phyloP scores from a whole-genome alignment of 768 basidiomycete genomes.

The Termitomyces sp. region DNA sequence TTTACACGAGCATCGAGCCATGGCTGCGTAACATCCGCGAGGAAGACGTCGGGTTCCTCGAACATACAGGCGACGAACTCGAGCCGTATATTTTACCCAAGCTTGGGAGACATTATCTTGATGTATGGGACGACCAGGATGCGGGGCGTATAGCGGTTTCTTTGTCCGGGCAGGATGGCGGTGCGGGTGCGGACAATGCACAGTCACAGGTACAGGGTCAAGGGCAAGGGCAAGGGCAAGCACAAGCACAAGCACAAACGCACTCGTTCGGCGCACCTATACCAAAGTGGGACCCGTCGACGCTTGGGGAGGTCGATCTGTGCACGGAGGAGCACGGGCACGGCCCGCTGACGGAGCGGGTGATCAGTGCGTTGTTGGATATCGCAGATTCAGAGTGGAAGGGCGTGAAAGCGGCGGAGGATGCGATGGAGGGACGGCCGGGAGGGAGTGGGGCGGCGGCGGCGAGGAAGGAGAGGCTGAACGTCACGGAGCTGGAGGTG shows the following conservation, averaged over 20 bases:
- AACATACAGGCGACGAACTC: conserved; percentile 86
- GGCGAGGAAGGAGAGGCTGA: conserved; percentile 69
- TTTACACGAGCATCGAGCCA: conserved; percentile 86
- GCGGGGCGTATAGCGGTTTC: conserved; percentile 34
- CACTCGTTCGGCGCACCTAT: conserved; percentile 45
- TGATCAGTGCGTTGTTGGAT: conserved; percentile 72
- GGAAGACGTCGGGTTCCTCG: conserved; percentile 93
- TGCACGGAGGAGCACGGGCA: conserved; percentile 75
- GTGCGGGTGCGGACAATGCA: conserved; percentile 24
- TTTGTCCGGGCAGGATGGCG: conserved; percentile 22
- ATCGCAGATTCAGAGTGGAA: conserved; percentile 70
- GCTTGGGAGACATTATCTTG: conserved; percentile 82
- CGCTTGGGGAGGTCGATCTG: conserved; percentile 69
- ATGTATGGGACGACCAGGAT: conserved; percentile 95
- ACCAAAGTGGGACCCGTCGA: conserved; percentile 82
- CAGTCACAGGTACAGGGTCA: too few relatives aligned
- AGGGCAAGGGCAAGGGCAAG: conserved; percentile 21
- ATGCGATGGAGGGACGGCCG: conserved; percentile 80
- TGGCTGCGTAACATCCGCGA: conserved; percentile 89
- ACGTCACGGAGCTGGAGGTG: conserved; percentile 76
- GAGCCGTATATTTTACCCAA: conserved; percentile 86
- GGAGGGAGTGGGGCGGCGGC: conserved; percentile 79
- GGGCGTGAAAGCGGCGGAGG: conserved; percentile 80
- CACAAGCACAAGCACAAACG: conserved; percentile 16
- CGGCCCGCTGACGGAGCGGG: conserved; percentile 83